A percentile compares a stretch with the other conserved stretches of the same genome.
phyloP scores from a whole-genome alignment of 768 basidiomycete species.

The Rhizopogon rudus region DNA sequence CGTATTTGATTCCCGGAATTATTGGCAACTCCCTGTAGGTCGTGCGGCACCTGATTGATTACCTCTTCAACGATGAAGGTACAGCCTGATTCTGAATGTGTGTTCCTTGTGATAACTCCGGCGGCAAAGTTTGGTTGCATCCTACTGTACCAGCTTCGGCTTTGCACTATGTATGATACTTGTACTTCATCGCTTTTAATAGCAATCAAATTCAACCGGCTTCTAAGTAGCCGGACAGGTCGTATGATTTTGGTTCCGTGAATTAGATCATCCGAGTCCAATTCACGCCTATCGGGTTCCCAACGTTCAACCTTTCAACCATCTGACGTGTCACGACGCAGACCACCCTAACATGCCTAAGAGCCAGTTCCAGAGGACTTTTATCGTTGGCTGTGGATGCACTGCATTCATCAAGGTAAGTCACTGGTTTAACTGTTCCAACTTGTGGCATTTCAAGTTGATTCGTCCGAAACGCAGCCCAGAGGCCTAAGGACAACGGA shows the following conservation, averaged over 20 bases:
- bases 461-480: slow-evolving; percentile 39
- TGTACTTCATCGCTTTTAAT: too few species aligned
- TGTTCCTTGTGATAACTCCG: not conserved
- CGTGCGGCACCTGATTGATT: slow-evolving; percentile 55
- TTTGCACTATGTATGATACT: too few species aligned
- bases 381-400: slow-evolving; percentile 69
- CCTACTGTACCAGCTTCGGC: too few species aligned
- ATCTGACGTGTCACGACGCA: not conserved
- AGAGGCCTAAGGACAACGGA: slow-evolving; percentile 62
- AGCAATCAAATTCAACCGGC: too few species aligned
- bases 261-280: not conserved
- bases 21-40: slow-evolving; percentile 12
- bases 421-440: not conserved
- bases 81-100: not conserved
- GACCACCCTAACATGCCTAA: not conserved
- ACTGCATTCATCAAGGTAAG: slow-evolving; percentile 76
- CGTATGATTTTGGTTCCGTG: not conserved
- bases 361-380: slow-evolving; percentile 30
- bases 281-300: not conserved
- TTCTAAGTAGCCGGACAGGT: too few species aligned
- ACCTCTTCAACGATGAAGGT: slow-evolving; percentile 39
- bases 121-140: too few species aligned
- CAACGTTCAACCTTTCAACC: not conserved
- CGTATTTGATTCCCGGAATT: not conserved
- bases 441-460: not conserved